Conservation (phyloP, 2,329 filamentous ascomycete genomes). For the Venturia aucupariae region DNA sequence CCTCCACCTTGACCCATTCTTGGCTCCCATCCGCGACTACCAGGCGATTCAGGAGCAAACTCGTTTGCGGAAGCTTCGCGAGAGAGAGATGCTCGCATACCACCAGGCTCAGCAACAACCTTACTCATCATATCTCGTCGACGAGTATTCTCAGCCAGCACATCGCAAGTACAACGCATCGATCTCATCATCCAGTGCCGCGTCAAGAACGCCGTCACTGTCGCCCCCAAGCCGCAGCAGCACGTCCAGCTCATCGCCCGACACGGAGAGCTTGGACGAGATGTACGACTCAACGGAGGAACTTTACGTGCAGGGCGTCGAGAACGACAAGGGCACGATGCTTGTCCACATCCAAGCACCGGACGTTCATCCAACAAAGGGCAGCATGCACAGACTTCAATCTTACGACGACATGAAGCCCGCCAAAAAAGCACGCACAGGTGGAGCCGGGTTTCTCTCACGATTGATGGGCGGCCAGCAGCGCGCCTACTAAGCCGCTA, state of each 20-base stretch:
- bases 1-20: slow-evolving; percentile 76
- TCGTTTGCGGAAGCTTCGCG: slow-evolving; percentile 32
- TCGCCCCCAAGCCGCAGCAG: slow-evolving; percentile 22
- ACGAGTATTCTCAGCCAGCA: slow-evolving; percentile 17
- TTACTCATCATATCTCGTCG: slow-evolving; percentile 27
- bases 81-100: slow-evolving; percentile 29
- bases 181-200: slow-evolving; percentile 22
- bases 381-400: slow-evolving; percentile 24
- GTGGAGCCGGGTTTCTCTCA: slow-evolving; percentile 13
- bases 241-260: slow-evolving; percentile 26
- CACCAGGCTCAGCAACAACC: slow-evolving; percentile 28
- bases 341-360: slow-evolving; percentile 35
- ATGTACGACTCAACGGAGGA: slow-evolving; percentile 18
- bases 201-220: slow-evolving; percentile 17
- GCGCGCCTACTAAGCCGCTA: slow-evolving; percentile 3
- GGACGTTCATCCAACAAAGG: slow-evolving; percentile 22
- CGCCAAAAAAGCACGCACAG: slow-evolving; percentile 30
- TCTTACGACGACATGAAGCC: slow-evolving; percentile 28
- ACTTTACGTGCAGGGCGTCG: slow-evolving; percentile 32
- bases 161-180: slow-evolving; percentile 21
- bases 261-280: slow-evolving; percentile 27
- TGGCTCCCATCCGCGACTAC: slow-evolving; percentile 67
- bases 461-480: slow-evolving; percentile 12
- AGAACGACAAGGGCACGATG: slow-evolving; percentile 31
- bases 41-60: slow-evolving; percentile 45